Evolutionary conservation across 2,329 filamentous ascomycete genomes (phyloP), one percentile per base, ranked within the genome.

Genomic region (Torrubiella hemipterigena): DNA sequence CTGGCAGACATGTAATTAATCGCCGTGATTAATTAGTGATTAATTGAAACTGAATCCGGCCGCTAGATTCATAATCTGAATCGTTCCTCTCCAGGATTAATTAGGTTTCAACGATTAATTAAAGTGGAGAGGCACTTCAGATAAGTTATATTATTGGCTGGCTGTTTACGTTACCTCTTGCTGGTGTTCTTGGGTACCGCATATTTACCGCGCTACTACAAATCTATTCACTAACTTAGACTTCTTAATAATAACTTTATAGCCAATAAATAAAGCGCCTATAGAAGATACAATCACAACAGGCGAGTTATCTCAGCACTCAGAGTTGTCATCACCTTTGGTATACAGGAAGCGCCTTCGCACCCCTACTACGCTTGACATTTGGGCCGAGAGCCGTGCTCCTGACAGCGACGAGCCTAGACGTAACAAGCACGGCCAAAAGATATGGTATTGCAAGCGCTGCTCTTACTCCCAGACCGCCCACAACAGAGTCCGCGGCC

Each of bases 101-200:
- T 32, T 27, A 32, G 26, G 30, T 26, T 32, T 32, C 30, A 17
- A 24, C 30, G 30, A 32, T 16, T 32, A 16, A 32, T 19, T 27
- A 15, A 32, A 26, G 30, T 27, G 30, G 30, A 17, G 13, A 22
- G 8, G n/a, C 20, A 22, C n/a, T n/a, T n/a, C n/a, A n/a, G n/a
- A n/a, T n/a, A n/a, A n/a, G n/a, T n/a, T n/a, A n/a, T n/a, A n/a
- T n/a, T n/a, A n/a, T n/a, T n/a, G n/a, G n/a, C n/a, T n/a, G n/a
- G n/a, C n/a, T n/a, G n/a, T n/a, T n/a, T n/a, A n/a, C n/a, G n/a
- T n/a, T n/a, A n/a, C n/a, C n/a, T n/a, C n/a, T n/a, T n/a, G n/a
- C n/a, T n/a, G n/a, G n/a, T n/a, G n/a, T n/a, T n/a, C n/a, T n/a
- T n/a, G n/a, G n/a, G n/a, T n/a, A n/a, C n/a, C n/a, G n/a, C n/a